Conservation (phyloP, 1,139 yeast species). For the Candida dubliniensis region DNA sequence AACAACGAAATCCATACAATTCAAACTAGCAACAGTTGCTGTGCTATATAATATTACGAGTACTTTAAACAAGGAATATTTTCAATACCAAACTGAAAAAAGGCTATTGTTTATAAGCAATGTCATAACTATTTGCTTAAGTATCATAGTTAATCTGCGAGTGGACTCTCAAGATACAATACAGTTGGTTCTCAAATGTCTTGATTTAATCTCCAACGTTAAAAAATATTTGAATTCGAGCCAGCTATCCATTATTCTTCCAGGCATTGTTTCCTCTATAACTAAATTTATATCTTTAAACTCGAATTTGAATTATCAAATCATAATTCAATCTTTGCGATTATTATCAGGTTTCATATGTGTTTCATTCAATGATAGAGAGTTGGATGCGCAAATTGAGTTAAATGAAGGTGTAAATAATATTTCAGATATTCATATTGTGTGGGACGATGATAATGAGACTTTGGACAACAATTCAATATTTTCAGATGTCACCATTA, state of each 20-base stretch:
- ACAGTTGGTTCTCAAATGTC: slow-evolving; percentile 3
- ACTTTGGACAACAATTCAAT: slow-evolving; percentile 9
- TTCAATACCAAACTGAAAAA: slow-evolving; percentile 15
- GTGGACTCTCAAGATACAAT: slow-evolving; percentile 13
- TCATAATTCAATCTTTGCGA: slow-evolving; percentile 24
- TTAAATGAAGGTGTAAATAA: slow-evolving; percentile 5
- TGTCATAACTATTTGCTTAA: slow-evolving; percentile 25
- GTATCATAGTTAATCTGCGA: slow-evolving; percentile 14
- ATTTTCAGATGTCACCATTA: slow-evolving; percentile 8
- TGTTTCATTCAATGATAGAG: slow-evolving; percentile 30
- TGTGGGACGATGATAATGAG: slow-evolving; percentile 19
- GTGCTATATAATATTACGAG: slow-evolving; percentile 5
- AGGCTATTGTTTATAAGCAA: slow-evolving; percentile 30
- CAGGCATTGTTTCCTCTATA: slow-evolving; percentile 39
- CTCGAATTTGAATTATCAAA: slow-evolving; percentile 25
- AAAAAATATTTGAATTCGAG: slow-evolving; percentile 22
- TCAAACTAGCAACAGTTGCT: slow-evolving; percentile 20
- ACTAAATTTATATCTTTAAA: slow-evolving; percentile 27
- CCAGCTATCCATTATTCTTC: slow-evolving; percentile 39
- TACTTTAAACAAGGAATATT: slow-evolving; percentile 19
- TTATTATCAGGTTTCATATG: slow-evolving; percentile 22
- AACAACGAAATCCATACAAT: slow-evolving; percentile 16
- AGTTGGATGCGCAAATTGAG: slow-evolving; percentile 19
- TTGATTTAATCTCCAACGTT: slow-evolving; percentile 10
- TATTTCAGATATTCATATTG: slow-evolving; percentile 19